Evolutionary conservation across 345 rosid species (phyloP), one percentile per base, ranked within the genome.

Genomic region (Salix brachista): DNA sequence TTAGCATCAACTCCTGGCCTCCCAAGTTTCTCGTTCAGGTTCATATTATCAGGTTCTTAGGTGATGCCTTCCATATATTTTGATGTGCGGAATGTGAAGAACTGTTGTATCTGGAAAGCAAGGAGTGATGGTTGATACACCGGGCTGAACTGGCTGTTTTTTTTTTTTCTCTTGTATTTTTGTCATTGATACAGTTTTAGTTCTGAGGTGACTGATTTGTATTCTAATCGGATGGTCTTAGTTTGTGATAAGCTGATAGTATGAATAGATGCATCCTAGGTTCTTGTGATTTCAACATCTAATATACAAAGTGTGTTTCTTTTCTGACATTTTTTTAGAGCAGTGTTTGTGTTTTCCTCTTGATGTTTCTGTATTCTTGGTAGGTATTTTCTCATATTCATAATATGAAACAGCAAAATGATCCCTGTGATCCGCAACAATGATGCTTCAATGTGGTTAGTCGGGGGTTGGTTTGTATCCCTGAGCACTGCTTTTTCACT

Each of bases 11-110:
- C 56, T 32, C 32, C 37, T 54, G 39, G 39, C 76, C 44, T 16
- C 44, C 30, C 28, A 65, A 61, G 32, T 58, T 56, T 28, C n/a
- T 71, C 69, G 23, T 72, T 80, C 72, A 72, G 69, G 58, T 48
- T 50, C 21, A 37, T 60, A 62, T 16, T 66, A 69, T 32, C 74
- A 41, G 65, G 70, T 41, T 42, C 71, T 41, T 70, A 16, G 56
- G 71, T 17, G 41, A 32, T 68, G 26, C 52, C 60, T 56, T 46
- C 65, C 48, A 25, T 52, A 74, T 44, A 5, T 74, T 66, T 73
- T 69, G 69, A 37, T 37, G 37, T 32, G 75, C n/a, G 65, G 42
- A 58, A 46, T 23, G 23, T 62, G 30, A 23, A n/a, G 70, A 70
- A 39, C 34, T 5, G 14, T 73, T 71, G 62, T 19, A 28, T 14